Evolutionary conservation across 352 stramenopile genomes (phyloP), one percentile per base, ranked within the genome.

Genomic region (Pythium phragmiticola): DNA sequence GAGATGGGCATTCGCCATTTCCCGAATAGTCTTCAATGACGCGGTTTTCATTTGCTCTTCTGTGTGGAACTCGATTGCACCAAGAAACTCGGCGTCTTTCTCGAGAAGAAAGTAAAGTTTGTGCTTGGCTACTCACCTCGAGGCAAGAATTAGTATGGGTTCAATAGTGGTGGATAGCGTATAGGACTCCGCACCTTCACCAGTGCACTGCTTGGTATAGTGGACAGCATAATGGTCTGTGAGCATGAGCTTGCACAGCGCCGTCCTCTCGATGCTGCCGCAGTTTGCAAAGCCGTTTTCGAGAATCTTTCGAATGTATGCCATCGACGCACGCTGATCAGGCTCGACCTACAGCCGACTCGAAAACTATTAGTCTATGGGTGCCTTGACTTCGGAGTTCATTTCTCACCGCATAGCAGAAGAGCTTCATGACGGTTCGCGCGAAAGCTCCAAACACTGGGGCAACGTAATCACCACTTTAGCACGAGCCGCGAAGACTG

Each of bases 21-120:
- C 80, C 3, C 80, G 78, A 21, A 89, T 67, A 12, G 57, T 70
- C 37, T 70, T 75, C 30, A 89, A 52, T 19, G 75, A 76, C 3
- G 69, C 69, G n/a, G 63, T 67, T 28, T 75, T 78, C 80, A 89
- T 87, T 26, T 82, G 63, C n/a, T 76, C 53, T 33, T 77, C 68
- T 11, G 73, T 75, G 45, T 76, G 75, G 45, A 89, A 89, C 65
- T 89, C 72, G 26, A 89, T 48, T 14, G 78, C 70, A 39, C 80
- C 80, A 5, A 89, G 46, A 52, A 89, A 85, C n/a, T 77, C 70
- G 0, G 67, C 54, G 17, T 87, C 78, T 55, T 89, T 89, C 57
- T 87, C 80, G 30, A 87, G 56, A 59, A 87, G 75, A 14, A 89
- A 57, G 51, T 87, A 89, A 9, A 89, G 52, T 45, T 87, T 89